These are phyloP conservation scores for Eutrema salsugineum DNA, from an alignment of 441 rosid species.

Conservation along the genomic window DNA sequence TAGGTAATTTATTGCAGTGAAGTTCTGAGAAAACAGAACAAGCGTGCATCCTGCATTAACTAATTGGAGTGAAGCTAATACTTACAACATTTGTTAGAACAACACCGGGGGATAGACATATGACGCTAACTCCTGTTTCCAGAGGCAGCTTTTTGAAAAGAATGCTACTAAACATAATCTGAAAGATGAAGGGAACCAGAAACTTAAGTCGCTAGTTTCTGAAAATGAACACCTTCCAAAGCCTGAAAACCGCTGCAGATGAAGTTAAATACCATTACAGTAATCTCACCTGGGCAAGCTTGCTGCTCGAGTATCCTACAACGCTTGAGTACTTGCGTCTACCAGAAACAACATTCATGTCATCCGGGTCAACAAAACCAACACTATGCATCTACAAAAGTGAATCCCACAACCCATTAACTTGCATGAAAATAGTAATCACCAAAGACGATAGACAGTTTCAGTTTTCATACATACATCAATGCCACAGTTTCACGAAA, in stretches of 20 bases:
- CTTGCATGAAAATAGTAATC: background rate
- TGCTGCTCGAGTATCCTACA: slow-evolving; percentile 83
- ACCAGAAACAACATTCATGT: slow-evolving; percentile 86
- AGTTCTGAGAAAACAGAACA: background rate
- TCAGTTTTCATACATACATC: background rate
- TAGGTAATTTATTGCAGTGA: background rate
- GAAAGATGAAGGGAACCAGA: slow-evolving; percentile 35
- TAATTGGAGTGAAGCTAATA: slow-evolving; percentile 22
- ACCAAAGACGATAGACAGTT: background rate
- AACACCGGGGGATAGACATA: slow-evolving; percentile 89
- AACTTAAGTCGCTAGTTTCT: slow-evolving; percentile 17
- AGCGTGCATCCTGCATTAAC: background rate
- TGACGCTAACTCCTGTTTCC: slow-evolving; percentile 82
- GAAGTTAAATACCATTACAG: background rate
- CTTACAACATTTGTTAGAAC: slow-evolving; percentile 96
- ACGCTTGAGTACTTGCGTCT: slow-evolving; percentile 81
- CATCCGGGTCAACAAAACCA: slow-evolving; percentile 91
- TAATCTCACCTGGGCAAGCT: slow-evolving; percentile 84
- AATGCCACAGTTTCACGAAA: background rate
- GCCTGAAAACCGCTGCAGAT: background rate
- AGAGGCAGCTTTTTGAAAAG: slow-evolving; percentile 84
- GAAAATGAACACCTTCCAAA: background rate
- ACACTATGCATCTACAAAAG: slow-evolving; percentile 83
- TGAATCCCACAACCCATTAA: slow-evolving; percentile 18
- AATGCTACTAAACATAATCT: slow-evolving; percentile 92